Base-by-base conservation (phyloP, 805 yeast genomes). In the Starmerella sirachaensis region DNA sequence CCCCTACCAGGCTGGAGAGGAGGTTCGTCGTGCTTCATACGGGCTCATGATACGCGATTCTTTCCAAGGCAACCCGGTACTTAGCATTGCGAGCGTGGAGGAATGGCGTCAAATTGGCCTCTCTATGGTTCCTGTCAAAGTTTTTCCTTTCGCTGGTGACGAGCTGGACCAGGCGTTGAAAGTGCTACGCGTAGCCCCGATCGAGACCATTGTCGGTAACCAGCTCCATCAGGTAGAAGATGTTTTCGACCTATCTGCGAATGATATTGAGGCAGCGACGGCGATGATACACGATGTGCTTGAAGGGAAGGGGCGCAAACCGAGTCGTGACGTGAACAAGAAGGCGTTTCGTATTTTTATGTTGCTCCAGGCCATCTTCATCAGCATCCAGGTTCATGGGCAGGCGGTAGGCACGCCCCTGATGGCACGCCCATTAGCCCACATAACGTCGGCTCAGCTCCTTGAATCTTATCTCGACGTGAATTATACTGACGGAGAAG, bases 201-300 rank as follows among this genome's bases (percentile, higher is more conserved):
- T 35, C 3, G 23, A 8, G 4, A 7, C 13, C 9, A 29, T 35
- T 2, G 22, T 35, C 4, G n/a, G 8, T 11, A 35, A 35, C 12
- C 38, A 35, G 22, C 33, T 35, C 23, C 33, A 35, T 33, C 18
- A 29, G 33, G 33, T 35, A 16, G 21, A 35, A 16, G 19, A 23
- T 14, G 22, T 18, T 2, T 25, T 35, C n/a, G n/a, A n/a, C n/a
- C n/a, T n/a, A n/a, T n/a, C n/a, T n/a, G n/a, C n/a, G n/a, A n/a
- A n/a, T n/a, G n/a, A n/a, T n/a, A n/a, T n/a, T n/a, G n/a, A n/a
- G n/a, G n/a, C n/a, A n/a, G n/a, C n/a, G n/a, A n/a, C n/a, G n/a
- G n/a, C n/a, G n/a, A n/a, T n/a, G n/a, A n/a, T n/a, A n/a, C n/a
- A n/a, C n/a, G n/a, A n/a, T 10, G 18, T 16, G n/a, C 6, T 17